Evolutionary conservation across 129 eudicot genomes (phyloP).

Genomic region (Erigeron canadensis): DNA sequence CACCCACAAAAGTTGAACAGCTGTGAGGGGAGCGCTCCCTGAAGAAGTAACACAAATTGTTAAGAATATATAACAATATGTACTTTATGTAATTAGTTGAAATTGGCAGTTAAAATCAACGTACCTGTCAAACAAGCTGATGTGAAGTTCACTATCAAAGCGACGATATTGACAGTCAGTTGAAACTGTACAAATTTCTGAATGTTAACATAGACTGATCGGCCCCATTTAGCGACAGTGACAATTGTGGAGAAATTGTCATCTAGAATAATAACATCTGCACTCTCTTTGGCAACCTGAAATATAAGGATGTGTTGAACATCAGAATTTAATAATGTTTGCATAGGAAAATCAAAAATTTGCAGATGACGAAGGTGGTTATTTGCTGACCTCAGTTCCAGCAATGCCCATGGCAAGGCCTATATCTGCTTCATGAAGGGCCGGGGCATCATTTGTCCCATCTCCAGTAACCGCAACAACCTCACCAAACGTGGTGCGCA

Average conservation of each 20-base stretch:
- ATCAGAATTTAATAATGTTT: background rate
- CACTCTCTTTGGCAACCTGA: slow-evolving; percentile 98
- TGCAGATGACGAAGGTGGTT: background rate
- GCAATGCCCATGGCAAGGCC: slow-evolving; percentile 99
- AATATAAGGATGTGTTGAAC: background rate
- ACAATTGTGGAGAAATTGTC: slow-evolving; percentile 95
- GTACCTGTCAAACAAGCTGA: slow-evolving; percentile 88
- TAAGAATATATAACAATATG: background rate
- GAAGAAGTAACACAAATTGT: slow-evolving; percentile 14
- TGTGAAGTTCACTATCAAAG: slow-evolving; percentile 76
- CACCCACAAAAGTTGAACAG: slow-evolving; percentile 99
- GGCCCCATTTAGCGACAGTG: slow-evolving; percentile 95
- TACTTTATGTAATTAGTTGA: background rate
- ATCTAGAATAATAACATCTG: slow-evolving; percentile 91
- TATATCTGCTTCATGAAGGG: slow-evolving; percentile 97
- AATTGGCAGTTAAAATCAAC: background rate
- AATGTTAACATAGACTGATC: slow-evolving; percentile 84
- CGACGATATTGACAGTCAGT: slow-evolving; percentile 84
- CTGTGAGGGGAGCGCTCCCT: slow-evolving; percentile 93
- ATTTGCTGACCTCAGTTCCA: slow-evolving; percentile 76
- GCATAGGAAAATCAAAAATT: background rate
- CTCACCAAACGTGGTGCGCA: slow-evolving; percentile 82
- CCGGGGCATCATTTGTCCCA: slow-evolving; percentile 96
- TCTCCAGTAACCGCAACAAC: slow-evolving; percentile 98
- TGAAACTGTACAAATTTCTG: slow-evolving; percentile 95